A percentile compares a stretch with the other conserved stretches of the same genome.
phyloP scores from a whole-genome alignment of 108 stramenopile genomes.

The Schizochytrium sp. region DNA sequence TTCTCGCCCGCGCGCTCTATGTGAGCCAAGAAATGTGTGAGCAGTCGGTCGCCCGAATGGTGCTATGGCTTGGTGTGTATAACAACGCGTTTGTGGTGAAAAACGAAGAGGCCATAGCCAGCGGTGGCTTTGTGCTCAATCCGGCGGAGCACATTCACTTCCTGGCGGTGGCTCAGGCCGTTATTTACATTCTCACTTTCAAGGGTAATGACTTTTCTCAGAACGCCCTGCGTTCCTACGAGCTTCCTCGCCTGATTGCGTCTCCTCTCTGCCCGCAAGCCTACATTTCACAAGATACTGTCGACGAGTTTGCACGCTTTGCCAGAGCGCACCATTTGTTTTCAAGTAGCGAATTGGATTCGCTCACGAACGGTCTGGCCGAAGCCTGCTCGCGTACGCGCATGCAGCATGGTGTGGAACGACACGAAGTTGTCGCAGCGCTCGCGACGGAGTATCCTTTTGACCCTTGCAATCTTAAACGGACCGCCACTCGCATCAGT shows the following conservation, averaged over 20 bases:
- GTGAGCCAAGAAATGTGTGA: neutral
- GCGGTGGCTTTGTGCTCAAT: neutral
- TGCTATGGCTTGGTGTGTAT: neutral
- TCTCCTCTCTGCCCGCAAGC: neutral
- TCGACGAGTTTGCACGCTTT: neutral
- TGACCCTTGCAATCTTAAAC: neutral
- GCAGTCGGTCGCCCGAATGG: neutral
- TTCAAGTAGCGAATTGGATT: neutral
- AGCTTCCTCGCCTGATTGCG: neutral
- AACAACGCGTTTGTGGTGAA: neutral
- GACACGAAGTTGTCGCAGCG: neutral
- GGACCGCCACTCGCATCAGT: neutral
- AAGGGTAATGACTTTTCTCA: neutral
- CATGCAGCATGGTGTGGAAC: neutral
- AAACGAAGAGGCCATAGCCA: neutral
- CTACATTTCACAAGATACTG: neutral
- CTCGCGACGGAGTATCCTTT: neutral
- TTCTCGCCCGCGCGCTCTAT: neutral
- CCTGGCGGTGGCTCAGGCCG: neutral
- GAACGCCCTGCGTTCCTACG: neutral
- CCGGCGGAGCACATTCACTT: neutral
- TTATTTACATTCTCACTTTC: neutral
- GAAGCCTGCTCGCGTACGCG: neutral
- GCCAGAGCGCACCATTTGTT: neutral
- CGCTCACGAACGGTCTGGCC: neutral